These are phyloP conservation scores for Eucommia ulmoides DNA, from an alignment of 257 asterid genomes.

Conservation along the genomic window DNA sequence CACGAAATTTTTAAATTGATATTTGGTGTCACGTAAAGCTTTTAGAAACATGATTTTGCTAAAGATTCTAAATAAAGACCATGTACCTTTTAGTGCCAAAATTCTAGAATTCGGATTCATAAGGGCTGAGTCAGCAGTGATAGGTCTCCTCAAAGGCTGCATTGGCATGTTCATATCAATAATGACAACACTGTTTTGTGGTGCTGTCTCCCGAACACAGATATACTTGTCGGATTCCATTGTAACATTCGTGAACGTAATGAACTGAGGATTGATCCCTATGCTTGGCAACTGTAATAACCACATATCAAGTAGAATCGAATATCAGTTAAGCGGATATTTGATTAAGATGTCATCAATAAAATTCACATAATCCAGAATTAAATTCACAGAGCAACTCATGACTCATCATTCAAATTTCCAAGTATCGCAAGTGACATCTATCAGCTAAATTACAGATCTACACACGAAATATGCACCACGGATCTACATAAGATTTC, in stretches of 20 bases:
- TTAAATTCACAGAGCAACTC: not conserved
- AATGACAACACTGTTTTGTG: conserved; percentile 93
- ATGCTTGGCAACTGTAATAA: conserved; percentile 77
- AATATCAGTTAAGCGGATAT: not conserved
- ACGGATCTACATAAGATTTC: conserved; percentile 3
- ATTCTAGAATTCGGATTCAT: conserved; percentile 91
- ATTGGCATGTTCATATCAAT: conserved; percentile 90
- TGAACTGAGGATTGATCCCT: conserved; percentile 91
- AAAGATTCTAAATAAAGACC: not conserved
- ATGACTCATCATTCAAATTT: not conserved
- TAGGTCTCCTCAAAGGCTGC: conserved; percentile 95
- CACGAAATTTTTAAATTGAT: not conserved
- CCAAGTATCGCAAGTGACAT: not conserved
- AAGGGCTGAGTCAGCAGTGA: conserved; percentile 97
- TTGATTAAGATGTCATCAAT: not conserved
- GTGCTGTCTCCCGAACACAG: conserved; percentile 94
- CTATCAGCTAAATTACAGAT: conserved; percentile 20
- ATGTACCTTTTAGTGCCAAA: conserved; percentile 84
- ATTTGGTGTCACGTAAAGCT: too few species aligned
- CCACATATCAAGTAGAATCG: conserved; percentile 15
- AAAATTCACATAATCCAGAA: not conserved
- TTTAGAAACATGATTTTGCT: too few species aligned
- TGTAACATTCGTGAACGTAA: conserved; percentile 89
- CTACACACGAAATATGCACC: conserved; percentile 19
- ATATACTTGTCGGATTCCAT: conserved; percentile 98